A percentile compares a stretch with the other conserved stretches of the same genome.
Evolutionary conservation across 73 alveolate genomes (phyloP).

Genomic region (Paraurostyla sp.): DNA sequence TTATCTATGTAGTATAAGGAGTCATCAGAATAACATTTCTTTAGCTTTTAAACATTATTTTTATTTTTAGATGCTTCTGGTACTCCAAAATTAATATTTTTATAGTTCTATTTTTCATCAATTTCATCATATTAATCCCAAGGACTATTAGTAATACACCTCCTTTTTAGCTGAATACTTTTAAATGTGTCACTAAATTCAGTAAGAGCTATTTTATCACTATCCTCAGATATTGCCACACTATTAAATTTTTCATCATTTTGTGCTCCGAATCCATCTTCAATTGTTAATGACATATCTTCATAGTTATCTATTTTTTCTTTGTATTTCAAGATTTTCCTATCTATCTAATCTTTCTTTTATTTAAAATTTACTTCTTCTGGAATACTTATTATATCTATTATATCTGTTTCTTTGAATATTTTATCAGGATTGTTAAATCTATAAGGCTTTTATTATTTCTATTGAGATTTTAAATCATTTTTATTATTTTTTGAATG

Average conservation of each 20-base stretch:
- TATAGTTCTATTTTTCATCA: neutral
- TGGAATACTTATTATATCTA: slow-evolving; percentile 45
- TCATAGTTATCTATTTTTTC: neutral
- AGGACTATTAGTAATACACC: too few relatives aligned
- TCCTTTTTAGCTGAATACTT: neutral
- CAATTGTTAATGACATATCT: neutral
- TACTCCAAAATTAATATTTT: neutral
- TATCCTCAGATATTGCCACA: neutral
- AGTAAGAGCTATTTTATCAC: too few relatives aligned
- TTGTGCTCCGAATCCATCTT: neutral
- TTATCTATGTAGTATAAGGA: too few relatives aligned
- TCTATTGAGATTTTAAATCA: neutral
- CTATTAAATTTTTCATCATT: too few relatives aligned
- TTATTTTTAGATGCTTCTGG: too few relatives aligned
- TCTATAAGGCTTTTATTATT: neutral
- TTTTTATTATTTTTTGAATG: neutral
- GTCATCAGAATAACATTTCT: slow-evolving; percentile 41
- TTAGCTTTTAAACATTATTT: too few relatives aligned
- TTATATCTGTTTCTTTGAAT: slow-evolving; percentile 17
- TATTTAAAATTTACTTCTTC: neutral
- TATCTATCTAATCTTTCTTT: neutral
- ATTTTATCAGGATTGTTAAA: neutral
- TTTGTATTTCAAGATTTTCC: neutral
- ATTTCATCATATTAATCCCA: neutral
- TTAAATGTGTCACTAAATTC: neutral